These are phyloP conservation scores for Quercus tomentella DNA, from an alignment of 331 rosid genomes.

Conservation along the genomic window DNA sequence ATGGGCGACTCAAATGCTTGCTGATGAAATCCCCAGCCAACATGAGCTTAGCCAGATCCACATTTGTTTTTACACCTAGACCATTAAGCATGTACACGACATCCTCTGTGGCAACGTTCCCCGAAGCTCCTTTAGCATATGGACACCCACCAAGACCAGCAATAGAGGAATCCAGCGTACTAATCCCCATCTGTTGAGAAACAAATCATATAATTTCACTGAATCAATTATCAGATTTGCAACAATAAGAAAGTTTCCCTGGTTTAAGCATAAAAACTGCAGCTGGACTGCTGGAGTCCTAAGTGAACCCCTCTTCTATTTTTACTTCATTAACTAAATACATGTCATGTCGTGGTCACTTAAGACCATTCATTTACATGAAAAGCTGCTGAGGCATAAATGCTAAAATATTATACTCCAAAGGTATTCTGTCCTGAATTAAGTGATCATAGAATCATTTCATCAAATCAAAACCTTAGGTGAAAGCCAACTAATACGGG, in stretches of 20 bases:
- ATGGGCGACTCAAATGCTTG: constrained; percentile 64
- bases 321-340: not conserved
- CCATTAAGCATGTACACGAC: constrained; percentile 90
- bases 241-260: not conserved
- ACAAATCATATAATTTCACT: constrained; percentile 2
- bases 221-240: not conserved
- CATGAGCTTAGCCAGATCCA: constrained; percentile 70
- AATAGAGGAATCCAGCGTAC: constrained; percentile 71
- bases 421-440: not conserved
- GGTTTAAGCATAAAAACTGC: not conserved
- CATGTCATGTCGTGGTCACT: not conserved
- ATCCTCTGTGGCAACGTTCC: constrained; percentile 89
- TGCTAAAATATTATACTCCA: not conserved
- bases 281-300: not conserved
- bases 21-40: constrained; percentile 74
- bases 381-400: not conserved
- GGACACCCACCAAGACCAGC: constrained; percentile 96
- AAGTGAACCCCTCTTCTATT: not conserved
- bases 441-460: not conserved
- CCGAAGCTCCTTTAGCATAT: constrained; percentile 90
- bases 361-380: not conserved
- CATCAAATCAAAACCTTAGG: not conserved
- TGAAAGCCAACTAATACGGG: not conserved
- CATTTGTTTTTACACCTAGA: constrained; percentile 66
- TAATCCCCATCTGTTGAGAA: constrained; percentile 69